Conservation (phyloP, 2,329 filamentous ascomycete genomes). For the Periconia digitata region DNA sequence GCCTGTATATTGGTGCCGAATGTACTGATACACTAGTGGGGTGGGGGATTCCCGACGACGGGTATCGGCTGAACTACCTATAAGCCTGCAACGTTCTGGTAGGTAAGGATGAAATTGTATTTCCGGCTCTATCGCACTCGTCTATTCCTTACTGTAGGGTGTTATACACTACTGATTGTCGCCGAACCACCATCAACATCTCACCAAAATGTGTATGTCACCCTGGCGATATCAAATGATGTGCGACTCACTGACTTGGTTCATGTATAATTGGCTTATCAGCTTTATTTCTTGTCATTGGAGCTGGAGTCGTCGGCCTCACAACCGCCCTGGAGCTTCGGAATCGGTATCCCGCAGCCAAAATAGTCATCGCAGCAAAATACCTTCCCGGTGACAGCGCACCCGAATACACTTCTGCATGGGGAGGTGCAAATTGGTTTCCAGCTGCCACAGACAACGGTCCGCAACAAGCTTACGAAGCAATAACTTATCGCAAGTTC, state of each 20-base stretch:
- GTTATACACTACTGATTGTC: no score
- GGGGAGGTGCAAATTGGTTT: not conserved
- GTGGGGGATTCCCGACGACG: no score
- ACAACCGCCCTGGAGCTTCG: not conserved
- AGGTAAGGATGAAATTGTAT: no score
- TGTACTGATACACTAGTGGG: no score
- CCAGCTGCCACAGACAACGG: not conserved
- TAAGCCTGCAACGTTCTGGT: no score
- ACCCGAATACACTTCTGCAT: not conserved
- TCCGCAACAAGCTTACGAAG: not conserved
- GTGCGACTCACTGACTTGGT: not conserved
- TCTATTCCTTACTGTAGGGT: no score
- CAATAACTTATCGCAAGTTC: not conserved
- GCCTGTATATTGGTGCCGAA: no score
- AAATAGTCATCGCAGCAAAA: not conserved
- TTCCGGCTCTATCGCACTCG: no score
- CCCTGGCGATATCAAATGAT: no score
- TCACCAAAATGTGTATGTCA: no score
- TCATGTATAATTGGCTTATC: not conserved
- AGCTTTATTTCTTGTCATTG: not conserved
- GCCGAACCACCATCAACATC: no score
- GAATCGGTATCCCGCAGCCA: not conserved
- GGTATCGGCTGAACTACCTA: no score
- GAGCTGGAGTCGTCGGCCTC: not conserved
- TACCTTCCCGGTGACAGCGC: not conserved